Base-by-base conservation (phyloP, 2,329 filamentous ascomycete species). In the Talaromyces sp. region DNA sequence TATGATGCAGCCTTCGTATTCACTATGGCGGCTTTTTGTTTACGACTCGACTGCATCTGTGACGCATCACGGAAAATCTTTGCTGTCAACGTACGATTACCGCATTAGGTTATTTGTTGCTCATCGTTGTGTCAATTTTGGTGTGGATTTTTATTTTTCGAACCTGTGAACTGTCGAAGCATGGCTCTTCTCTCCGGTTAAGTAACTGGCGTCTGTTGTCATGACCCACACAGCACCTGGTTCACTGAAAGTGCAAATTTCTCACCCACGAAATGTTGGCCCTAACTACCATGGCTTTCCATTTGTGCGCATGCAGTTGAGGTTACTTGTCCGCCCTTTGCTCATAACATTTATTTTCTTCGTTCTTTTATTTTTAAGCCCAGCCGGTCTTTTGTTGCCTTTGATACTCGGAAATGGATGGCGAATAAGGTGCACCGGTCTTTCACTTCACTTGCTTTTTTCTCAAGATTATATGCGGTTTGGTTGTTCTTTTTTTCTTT, bases 401-500 rank as follows among this genome's bases (percentile, higher is more conserved):
- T 11, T 57, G 41, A 35, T 59, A 46, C 31, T 56, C 48, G 54
- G 55, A 46, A 57, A 51, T 56, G 54, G 54, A 52, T 52, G 59
- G 59, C 59, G 59, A 57, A 54, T 31, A 26, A 53, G 59, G 59
- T 61, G 59, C 59, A 59, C 14, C 48, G 52, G 50, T 56, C 24
- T 57, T 26, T 46, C 38, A 48, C 19, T 26, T 29, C 41, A 19
- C 12, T 27, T 52, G 24, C 17, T 52, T 17, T 52, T 52, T 50
- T 52, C 48, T 52, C 29, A 46, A 46, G 43, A 46, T 46, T 52
- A 52, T 29, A 29, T 52, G 27, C 26, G 48, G 27, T 29, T n/a
- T 52, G 26, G 48, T 52, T 50, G 26, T 56, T 31, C 14, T 52
- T 52, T 29, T 52, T 52, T 52, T 52, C 17, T 52, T 6, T 29